Evolutionary conservation across 1,284 basidiomycete species (phyloP).

Genomic region (Abortiporus biennis): DNA sequence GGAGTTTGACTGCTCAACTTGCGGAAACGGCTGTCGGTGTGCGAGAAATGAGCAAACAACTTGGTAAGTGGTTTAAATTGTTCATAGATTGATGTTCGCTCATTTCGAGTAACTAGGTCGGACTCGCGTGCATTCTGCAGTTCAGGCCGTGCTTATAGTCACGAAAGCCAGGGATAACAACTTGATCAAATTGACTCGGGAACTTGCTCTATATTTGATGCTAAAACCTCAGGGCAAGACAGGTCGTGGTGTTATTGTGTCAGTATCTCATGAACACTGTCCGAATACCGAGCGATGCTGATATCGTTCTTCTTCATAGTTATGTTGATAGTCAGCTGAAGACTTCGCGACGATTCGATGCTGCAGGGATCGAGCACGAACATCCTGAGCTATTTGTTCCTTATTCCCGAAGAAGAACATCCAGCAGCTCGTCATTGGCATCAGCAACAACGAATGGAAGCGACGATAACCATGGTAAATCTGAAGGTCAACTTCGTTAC

Average conservation of each 20-base stretch:
- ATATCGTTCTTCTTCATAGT: conserved; percentile 30
- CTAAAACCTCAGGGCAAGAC: conserved; percentile 54
- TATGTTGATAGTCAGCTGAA: conserved; percentile 97
- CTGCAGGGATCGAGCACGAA: conserved; percentile 79
- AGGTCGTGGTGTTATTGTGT: conserved; percentile 76
- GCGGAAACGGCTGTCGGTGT: conserved; percentile 97
- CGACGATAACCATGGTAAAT: conserved; percentile 6
- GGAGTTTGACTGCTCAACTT: conserved; percentile 84
- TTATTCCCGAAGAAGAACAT: conserved; percentile 65
- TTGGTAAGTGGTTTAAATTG: conserved; percentile 55
- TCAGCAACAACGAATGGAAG: conserved; percentile 36
- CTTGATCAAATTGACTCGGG: conserved; percentile 90
- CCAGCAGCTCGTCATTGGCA: conserved; percentile 55
- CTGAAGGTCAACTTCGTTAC: conserved; percentile 89
- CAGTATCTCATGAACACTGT: conserved; percentile 21
- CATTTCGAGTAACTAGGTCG: conserved; percentile 57
- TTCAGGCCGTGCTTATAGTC: conserved; percentile 92
- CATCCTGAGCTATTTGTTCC: conserved; percentile 89
- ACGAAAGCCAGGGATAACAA: conserved; percentile 98
- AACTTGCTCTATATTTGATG: conserved; percentile 96
- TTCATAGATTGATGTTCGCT: not conserved
- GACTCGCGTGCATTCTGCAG: conserved; percentile 85
- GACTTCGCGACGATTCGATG: conserved; percentile 91
- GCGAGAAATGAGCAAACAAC: conserved; percentile 97
- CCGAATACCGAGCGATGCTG: too few relatives aligned